These are phyloP conservation scores for Diacronema lutheri DNA, from an alignment of 78 protist species.

Conservation along the genomic window DNA sequence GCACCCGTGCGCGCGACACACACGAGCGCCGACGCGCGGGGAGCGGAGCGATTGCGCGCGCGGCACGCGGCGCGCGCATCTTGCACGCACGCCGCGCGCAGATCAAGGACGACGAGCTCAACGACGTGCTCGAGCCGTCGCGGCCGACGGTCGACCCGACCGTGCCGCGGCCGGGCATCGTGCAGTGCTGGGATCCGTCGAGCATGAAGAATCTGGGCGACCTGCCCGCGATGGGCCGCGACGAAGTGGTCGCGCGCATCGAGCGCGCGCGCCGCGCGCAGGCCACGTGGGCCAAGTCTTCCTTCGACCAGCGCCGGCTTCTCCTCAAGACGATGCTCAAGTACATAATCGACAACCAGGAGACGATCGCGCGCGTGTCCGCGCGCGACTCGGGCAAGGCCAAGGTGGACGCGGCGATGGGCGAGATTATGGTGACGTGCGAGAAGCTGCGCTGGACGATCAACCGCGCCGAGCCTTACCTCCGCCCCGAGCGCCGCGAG, in stretches of 20 bases:
- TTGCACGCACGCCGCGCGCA: too few species aligned
- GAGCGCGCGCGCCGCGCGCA: conserved; percentile 3
- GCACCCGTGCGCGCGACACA: too few species aligned
- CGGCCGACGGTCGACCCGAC: too few species aligned
- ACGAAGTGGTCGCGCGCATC: neutral
- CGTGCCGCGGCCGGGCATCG: too few species aligned
- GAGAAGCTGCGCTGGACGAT: conserved; percentile 11
- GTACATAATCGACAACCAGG: neutral
- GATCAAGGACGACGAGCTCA: too few species aligned
- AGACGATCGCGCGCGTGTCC: conserved; percentile 7
- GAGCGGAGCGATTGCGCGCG: too few species aligned
- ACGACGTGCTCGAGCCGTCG: too few species aligned
- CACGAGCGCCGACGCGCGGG: too few species aligned
- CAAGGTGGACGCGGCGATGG: neutral
- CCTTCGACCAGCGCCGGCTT: neutral
- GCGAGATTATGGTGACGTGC: neutral
- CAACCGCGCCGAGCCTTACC: neutral
- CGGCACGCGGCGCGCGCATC: too few species aligned
- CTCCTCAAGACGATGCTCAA: neutral
- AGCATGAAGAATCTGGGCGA: neutral
- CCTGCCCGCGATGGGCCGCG: neutral
- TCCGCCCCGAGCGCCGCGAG: neutral
- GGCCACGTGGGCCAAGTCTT: neutral
- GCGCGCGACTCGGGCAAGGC: conserved; percentile 26
- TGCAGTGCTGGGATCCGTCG: conserved; percentile 8